Evolutionary conservation across 306 rosid genomes (phyloP).

Genomic region (Prunus persica): Prunus_persica_NCBIv2 NC_034010.1:27488001-27488500

Average conservation of each 20-base stretch:
- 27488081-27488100: slow-evolving; percentile 31
- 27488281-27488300: background rate
- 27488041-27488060: slow-evolving; percentile 58
- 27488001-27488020: slow-evolving; percentile 49
- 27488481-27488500: too few relatives aligned
- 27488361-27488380: slow-evolving; percentile 29
- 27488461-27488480: slow-evolving; percentile 1
- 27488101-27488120: slow-evolving; percentile 5
- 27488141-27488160: background rate
- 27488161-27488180: background rate
- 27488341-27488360: background rate
- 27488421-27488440: slow-evolving; percentile 42
- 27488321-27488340: background rate
- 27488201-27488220: background rate
- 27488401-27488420: slow-evolving; percentile 63
- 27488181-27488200: background rate
- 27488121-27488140: slow-evolving; percentile 3
- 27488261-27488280: background rate
- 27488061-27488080: slow-evolving; percentile 56
- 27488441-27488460: slow-evolving; percentile 18
- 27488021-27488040: slow-evolving; percentile 70
- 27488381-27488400: slow-evolving; percentile 71
- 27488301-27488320: too few relatives aligned
- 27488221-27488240: background rate
- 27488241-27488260: background rate